Conservation (phyloP, 2,329 filamentous ascomycete genomes). For the Aureobasidium lini region DNA sequence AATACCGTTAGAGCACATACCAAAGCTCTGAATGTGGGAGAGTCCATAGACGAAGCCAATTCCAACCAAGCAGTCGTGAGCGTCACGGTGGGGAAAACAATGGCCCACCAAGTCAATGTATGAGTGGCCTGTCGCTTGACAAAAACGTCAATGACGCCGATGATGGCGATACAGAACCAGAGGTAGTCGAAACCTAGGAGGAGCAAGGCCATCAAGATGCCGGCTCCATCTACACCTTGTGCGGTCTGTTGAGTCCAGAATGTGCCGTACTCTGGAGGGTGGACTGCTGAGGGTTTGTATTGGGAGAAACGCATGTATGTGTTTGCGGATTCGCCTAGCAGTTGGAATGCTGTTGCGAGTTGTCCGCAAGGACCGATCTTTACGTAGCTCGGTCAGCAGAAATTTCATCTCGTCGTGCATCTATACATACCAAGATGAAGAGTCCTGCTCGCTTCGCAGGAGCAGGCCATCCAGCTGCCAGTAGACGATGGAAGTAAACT, state of each 20-base stretch:
- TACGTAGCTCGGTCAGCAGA: background rate
- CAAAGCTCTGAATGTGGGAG: conserved; percentile 14
- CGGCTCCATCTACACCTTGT: conserved; percentile 9
- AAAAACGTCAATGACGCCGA: conserved; percentile 13
- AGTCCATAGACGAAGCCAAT: conserved; percentile 16
- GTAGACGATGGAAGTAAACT: conserved; percentile 14
- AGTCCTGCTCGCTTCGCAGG: conserved; percentile 10
- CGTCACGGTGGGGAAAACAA: conserved; percentile 17
- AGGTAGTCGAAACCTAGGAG: conserved; percentile 14
- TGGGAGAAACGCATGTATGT: conserved; percentile 10
- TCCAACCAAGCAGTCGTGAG: conserved; percentile 14
- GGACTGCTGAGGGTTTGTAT: conserved; percentile 13
- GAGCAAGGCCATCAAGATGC: conserved; percentile 13
- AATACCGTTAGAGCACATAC: conserved; percentile 11
- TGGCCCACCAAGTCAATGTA: conserved; percentile 13
- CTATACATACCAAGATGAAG: background rate
- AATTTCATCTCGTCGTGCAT: background rate
- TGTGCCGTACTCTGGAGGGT: conserved; percentile 8
- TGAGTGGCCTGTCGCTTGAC: conserved; percentile 9
- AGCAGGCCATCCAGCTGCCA: conserved; percentile 7
- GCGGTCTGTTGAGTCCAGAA: conserved; percentile 14
- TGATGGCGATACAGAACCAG: conserved; percentile 14
- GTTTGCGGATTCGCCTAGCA: conserved; percentile 11
- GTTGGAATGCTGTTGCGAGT: conserved; percentile 13
- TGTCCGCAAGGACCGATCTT: conserved; percentile 16